Conservation (phyloP, 352 stramenopile genomes). For the Thraustochytrium striatum region DNA sequence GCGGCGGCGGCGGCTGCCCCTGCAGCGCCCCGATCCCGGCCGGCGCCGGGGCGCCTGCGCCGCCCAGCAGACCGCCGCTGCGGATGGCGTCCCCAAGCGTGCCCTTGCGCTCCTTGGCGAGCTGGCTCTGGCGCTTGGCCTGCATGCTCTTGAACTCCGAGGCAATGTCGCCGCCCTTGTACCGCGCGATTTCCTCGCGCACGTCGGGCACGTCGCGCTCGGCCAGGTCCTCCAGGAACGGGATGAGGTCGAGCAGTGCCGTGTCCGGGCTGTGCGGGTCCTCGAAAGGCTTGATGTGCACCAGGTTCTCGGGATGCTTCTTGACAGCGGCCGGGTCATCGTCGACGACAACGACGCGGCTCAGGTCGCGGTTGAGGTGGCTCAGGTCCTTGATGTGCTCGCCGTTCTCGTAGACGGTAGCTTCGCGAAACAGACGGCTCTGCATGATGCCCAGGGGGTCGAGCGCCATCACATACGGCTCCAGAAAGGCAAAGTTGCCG, state of each 20-base stretch:
- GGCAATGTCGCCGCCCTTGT: constrained; percentile 48
- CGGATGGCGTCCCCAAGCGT: constrained; percentile 29
- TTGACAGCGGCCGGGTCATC: constrained; percentile 60
- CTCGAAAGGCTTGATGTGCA: constrained; percentile 65
- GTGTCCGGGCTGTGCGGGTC: constrained; percentile 38
- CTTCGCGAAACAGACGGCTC: constrained; percentile 65
- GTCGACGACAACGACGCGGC: constrained; percentile 66
- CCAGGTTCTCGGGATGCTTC: constrained; percentile 67
- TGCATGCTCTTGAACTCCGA: constrained; percentile 29
- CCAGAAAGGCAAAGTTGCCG: constrained; percentile 48
- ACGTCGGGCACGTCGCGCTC: constrained; percentile 33
- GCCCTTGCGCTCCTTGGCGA: not conserved
- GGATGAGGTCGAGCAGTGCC: constrained; percentile 39
- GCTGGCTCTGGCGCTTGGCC: not conserved
- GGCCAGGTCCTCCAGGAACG: constrained; percentile 48
- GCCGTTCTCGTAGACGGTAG: constrained; percentile 65
- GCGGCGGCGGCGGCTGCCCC: not conserved
- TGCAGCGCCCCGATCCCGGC: not conserved
- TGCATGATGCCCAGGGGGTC: constrained; percentile 67
- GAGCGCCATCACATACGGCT: constrained; percentile 63
- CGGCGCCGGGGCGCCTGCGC: not conserved
- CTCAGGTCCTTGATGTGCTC: constrained; percentile 66
- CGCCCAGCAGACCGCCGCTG: constrained; percentile 1
- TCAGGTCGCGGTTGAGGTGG: constrained; percentile 66
- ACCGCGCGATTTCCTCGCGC: constrained; percentile 20